Conservation (phyloP, 106 monocot species). For the Apostasia ramifera region DNA sequence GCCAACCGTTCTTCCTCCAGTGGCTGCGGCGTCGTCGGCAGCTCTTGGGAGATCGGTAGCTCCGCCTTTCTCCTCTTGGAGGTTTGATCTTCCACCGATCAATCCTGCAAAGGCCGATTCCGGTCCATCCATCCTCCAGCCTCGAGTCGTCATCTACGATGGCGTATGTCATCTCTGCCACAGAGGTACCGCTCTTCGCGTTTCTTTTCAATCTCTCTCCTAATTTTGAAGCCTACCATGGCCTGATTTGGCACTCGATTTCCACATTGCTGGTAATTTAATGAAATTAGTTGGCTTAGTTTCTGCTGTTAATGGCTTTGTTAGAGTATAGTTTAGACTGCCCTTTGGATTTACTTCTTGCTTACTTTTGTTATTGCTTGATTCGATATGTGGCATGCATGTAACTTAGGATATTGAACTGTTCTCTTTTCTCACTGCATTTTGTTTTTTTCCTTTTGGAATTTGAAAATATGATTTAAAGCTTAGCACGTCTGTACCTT, state of each 20-base stretch:
- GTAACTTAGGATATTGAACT: too few species aligned
- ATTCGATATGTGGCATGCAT: too few species aligned
- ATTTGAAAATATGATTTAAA: too few species aligned
- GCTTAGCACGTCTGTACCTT: too few species aligned
- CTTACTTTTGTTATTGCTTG: too few species aligned
- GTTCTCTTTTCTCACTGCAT: too few species aligned
- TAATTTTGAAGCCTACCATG: neutral
- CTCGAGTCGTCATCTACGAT: constrained; percentile 64
- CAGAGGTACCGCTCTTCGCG: constrained; percentile 23
- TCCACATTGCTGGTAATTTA: too few species aligned
- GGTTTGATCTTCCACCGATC: neutral
- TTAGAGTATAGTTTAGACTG: neutral
- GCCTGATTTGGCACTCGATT: neutral
- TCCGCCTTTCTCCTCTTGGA: neutral
- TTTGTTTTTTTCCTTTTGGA: too few species aligned
- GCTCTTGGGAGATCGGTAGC: neutral
- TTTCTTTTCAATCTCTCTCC: neutral
- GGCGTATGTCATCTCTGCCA: constrained; percentile 72
- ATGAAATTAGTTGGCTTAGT: neutral
- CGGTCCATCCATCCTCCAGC: constrained; percentile 36
- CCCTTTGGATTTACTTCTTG: neutral
- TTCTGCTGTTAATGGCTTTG: neutral
- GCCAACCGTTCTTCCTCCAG: neutral
- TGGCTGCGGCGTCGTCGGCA: neutral
- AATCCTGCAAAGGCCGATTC: neutral